These are phyloP conservation scores for Hypoxylon fuscum DNA, from an alignment of 495 filamentous ascomycete species.

Conservation along the genomic window DNA sequence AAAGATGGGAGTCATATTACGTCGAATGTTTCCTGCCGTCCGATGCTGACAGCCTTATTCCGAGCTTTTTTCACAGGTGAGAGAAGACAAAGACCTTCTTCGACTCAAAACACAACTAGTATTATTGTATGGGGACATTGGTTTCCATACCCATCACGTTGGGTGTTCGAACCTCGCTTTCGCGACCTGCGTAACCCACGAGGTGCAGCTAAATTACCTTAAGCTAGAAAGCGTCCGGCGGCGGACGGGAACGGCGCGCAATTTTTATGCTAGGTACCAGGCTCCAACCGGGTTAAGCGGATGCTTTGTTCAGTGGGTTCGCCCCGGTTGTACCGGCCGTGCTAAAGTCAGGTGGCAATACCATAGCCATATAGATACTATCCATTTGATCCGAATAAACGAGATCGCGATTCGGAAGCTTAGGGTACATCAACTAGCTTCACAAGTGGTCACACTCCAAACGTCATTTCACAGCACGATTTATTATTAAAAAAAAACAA, in stretches of 20 bases:
- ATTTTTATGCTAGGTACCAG: slow-evolving; percentile 4
- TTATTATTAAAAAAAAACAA: not conserved
- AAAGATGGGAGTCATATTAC: slow-evolving; percentile 30
- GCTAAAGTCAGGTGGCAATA: slow-evolving; percentile 31
- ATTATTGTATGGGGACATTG: too few species aligned
- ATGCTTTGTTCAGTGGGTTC: slow-evolving; percentile 14
- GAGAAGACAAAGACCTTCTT: slow-evolving; percentile 22
- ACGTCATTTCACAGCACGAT: slow-evolving; percentile 5
- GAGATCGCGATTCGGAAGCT: slow-evolving; percentile 6
- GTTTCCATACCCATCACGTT: not conserved
- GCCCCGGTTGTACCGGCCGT: slow-evolving; percentile 26
- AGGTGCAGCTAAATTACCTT: too few species aligned
- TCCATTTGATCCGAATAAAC: slow-evolving; percentile 23
- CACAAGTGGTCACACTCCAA: slow-evolving; percentile 22
- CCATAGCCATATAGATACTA: too few species aligned
- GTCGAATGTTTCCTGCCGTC: slow-evolving; percentile 32
- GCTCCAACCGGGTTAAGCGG: slow-evolving; percentile 25
- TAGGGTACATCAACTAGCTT: not conserved
- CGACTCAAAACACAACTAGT: too few species aligned
- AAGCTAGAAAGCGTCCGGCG: not conserved
- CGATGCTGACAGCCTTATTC: slow-evolving; percentile 14
- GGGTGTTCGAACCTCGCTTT: slow-evolving; percentile 5
- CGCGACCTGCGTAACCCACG: slow-evolving; percentile 1
- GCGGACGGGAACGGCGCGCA: not conserved
- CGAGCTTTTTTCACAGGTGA: slow-evolving; percentile 3